phyloP scores from a whole-genome alignment of 768 basidiomycete species.

The Boletus subparvulus region DNA sequence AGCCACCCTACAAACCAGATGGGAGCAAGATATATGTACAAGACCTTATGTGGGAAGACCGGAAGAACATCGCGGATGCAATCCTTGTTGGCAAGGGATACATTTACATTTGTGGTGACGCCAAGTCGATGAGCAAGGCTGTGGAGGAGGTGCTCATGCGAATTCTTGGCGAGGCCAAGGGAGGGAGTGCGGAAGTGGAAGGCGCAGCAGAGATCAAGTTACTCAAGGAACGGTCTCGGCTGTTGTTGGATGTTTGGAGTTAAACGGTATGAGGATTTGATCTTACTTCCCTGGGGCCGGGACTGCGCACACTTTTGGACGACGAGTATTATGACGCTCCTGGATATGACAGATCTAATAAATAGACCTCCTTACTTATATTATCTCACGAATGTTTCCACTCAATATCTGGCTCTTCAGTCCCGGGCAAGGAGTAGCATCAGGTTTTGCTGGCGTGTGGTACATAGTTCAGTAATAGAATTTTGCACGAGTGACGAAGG shows the following conservation, averaged over 20 bases:
- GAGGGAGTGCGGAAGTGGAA: constrained; percentile 83
- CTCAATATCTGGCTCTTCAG: neutral
- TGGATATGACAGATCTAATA: constrained; percentile 11
- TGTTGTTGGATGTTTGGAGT: constrained; percentile 90
- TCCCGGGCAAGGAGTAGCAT: neutral
- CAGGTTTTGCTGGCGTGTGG: neutral
- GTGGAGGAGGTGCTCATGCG: constrained; percentile 87
- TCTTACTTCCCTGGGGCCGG: neutral
- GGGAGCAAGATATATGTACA: constrained; percentile 99
- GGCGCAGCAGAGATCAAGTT: constrained; percentile 90
- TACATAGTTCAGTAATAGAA: neutral
- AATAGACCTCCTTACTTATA: constrained; percentile 18
- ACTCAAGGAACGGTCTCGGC: constrained; percentile 88
- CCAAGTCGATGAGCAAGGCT: constrained; percentile 92
- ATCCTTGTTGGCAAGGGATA: constrained; percentile 96
- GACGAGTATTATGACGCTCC: constrained; percentile 11
- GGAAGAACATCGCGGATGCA: constrained; percentile 78
- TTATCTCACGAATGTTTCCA: constrained; percentile 4
- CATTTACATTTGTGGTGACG: constrained; percentile 95
- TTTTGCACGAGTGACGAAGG: neutral
- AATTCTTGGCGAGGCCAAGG: constrained; percentile 92
- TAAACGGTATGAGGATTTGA: constrained; percentile 33
- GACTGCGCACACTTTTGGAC: constrained; percentile 1
- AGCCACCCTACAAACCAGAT: constrained; percentile 80
- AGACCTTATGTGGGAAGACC: constrained; percentile 88